Evolutionary conservation across 306 rosid species (phyloP), one percentile per base, ranked within the genome.

Genomic region (Rosa chinensis): DNA sequence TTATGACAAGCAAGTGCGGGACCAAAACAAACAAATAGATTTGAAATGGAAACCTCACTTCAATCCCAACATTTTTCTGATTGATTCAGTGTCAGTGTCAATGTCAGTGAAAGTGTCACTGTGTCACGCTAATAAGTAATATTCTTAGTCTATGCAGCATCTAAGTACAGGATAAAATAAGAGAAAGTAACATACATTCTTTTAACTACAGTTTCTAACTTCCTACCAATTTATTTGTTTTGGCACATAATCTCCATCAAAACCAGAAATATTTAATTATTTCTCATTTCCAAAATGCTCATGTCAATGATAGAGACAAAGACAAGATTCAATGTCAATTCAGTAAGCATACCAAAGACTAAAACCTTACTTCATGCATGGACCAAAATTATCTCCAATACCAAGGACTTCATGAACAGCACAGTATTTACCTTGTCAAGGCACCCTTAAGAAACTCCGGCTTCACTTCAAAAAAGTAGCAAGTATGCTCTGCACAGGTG

Each of bases 401-500:
- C 53, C 11, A 78, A 75, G 66, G 42, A 82, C 78, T 64, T 68
- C 53, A 67, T 18, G 21, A 43, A 71, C 59, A 80, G n/a, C 71
- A 76, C 45, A 85, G 68, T 64, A 63, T 78, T 82, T 81, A 92
- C 99, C 99, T 91, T 90, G 70, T 78, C 92, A 95, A 89, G 58
- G 99, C 92, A 80, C 94, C 99, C 81, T 87, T 89, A 67, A 95
- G 90, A 87, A 81, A 92, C 81, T 95, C 99, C 50, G 81, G 85
- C 76, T 90, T 92, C 71, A 95, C 99, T 82, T 92, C 98, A 85
- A 95, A 95, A 87, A 92, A 92, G 82, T 95, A 95, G 92, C 97
- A 92, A 35, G 99, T 95, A 84, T 90, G 86, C 83, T 95, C 98
- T 21, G 92, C 80, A 83, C 90, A 95, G 44, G 99, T 95, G 80